These are phyloP conservation scores for Magnaporthales sp. DNA, from an alignment of 2,329 filamentous ascomycete species.

Conservation along the genomic window DNA sequence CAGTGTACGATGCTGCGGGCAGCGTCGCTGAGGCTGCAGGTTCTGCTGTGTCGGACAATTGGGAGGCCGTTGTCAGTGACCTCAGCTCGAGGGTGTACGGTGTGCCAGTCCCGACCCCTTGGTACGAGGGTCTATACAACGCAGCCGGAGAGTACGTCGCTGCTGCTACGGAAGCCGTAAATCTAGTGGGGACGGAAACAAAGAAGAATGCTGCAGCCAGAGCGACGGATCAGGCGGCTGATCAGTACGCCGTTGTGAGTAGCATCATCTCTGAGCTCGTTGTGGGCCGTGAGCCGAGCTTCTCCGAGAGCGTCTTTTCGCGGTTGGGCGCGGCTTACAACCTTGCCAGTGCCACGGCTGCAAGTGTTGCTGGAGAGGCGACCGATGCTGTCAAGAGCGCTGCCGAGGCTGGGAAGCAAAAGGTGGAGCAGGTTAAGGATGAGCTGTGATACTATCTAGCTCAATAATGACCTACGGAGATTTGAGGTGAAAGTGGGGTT, in stretches of 20 bases:
- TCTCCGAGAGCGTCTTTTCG: conserved; percentile 70
- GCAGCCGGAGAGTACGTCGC: conserved; percentile 47
- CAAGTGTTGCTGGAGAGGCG: conserved; percentile 28
- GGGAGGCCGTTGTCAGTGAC: conserved; percentile 53
- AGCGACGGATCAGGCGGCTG: conserved; percentile 43
- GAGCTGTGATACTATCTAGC: conserved; percentile 25
- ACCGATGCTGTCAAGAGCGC: conserved; percentile 33
- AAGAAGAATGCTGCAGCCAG: conserved; percentile 20
- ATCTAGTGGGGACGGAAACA: conserved; percentile 22
- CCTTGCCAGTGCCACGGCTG: conserved; percentile 48
- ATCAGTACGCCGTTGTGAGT: conserved; percentile 62
- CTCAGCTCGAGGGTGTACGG: conserved; percentile 65
- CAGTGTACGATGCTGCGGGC: conserved; percentile 21
- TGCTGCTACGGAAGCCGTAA: conserved; percentile 42
- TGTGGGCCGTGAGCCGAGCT: conserved; percentile 68
- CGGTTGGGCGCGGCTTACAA: conserved; percentile 65
- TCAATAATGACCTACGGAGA: neutral
- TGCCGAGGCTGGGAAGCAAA: conserved; percentile 7
- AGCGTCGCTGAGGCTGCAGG: conserved; percentile 11
- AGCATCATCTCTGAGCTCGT: conserved; percentile 70
- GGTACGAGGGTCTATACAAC: conserved; percentile 38
- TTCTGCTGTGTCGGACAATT: conserved; percentile 29
- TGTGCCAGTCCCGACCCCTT: conserved; percentile 50
- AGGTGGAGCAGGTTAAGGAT: conserved; percentile 23
- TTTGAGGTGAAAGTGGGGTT: neutral